Conservation (phyloP, 2,329 filamentous ascomycete species). For the Lecanosticta acicola region DNA sequence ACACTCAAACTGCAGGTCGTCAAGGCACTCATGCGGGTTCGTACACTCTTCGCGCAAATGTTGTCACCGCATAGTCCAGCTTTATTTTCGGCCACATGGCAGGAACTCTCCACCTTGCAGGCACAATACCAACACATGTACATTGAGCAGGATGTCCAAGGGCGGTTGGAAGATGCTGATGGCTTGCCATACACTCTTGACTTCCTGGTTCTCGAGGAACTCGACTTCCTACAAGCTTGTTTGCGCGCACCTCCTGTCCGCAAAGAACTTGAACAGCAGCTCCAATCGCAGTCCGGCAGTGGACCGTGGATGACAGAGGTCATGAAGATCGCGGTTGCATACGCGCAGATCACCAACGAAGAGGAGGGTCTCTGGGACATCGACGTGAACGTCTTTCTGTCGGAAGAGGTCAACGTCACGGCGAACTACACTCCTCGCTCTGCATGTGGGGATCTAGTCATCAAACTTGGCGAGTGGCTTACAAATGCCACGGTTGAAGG, state of each 20-base stretch:
- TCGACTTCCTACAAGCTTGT: constrained; percentile 91
- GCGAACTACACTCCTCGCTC: constrained; percentile 94
- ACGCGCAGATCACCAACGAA: constrained; percentile 84
- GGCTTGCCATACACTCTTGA: constrained; percentile 91
- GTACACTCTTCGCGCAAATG: constrained; percentile 73
- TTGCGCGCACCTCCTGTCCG: constrained; percentile 83
- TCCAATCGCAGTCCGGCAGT: constrained; percentile 55
- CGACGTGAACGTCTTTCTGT: constrained; percentile 90
- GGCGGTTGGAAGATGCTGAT: constrained; percentile 82
- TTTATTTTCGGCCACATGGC: constrained; percentile 84
- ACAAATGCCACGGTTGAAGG: constrained; percentile 69
- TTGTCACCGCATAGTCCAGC: constrained; percentile 75
- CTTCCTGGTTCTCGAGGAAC: constrained; percentile 84
- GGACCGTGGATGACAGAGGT: constrained; percentile 81
- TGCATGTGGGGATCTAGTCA: constrained; percentile 83
- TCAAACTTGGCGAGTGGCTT: constrained; percentile 90
- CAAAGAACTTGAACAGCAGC: constrained; percentile 76
- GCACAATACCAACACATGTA: constrained; percentile 74
- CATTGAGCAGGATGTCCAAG: constrained; percentile 77
- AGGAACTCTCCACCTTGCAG: constrained; percentile 71
- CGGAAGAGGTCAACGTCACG: constrained; percentile 89
- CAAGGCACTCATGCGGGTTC: constrained; percentile 81
- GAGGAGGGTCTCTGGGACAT: constrained; percentile 96
- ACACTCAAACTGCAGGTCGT: constrained; percentile 90
- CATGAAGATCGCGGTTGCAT: constrained; percentile 76